Evolutionary conservation across 2,329 filamentous ascomycete species (phyloP), one percentile per base, ranked within the genome.

Genomic region (Fusarium paranaense): DNA sequence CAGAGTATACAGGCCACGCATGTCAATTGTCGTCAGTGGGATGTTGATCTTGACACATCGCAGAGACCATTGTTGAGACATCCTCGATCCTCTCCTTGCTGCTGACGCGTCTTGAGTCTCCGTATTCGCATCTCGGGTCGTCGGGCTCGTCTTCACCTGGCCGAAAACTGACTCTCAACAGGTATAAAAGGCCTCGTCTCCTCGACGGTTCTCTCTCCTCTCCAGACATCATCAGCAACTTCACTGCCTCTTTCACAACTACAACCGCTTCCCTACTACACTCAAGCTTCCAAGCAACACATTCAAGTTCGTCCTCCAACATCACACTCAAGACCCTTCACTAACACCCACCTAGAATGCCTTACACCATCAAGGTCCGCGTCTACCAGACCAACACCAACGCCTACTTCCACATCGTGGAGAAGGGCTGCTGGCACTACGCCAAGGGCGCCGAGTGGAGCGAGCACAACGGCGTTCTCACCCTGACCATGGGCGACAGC

Each of bases 391-490:
- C 64, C 63, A 76, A 68, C 40, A 54, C 60, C 37, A 76, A 76
- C 40, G 73, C 74, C 64, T 76, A 57, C 35, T 76, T 76, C 59
- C 68, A 47, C 63, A 58, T 67, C 4, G 73, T 76, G 10, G 74
- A 76, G 5, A 70, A 72, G 20, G 73, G 20, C 4, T 69, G 66
- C 32, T 76, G 73, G 74, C 68, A 76, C 69, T 76, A 76, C 56
- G 74, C 62, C 69, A 65, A 76, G 32, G 70, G 73, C 13, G 54
- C 52, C 45, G 59, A 66, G 14, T 76, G 69, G 74, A 64, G 7
- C 0, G 74, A 76, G 13, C 6, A 50, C 8, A 35, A 76, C 20
- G 69, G 73, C 16, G 6, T 64, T 6, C 32, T 65, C 3, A 66
- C 57, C 3, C 71, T 76, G 11, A 35, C 47, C 32, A 74, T 76